phyloP scores from a whole-genome alignment of 768 basidiomycete species.

The Peribolospora baueri region DNA sequence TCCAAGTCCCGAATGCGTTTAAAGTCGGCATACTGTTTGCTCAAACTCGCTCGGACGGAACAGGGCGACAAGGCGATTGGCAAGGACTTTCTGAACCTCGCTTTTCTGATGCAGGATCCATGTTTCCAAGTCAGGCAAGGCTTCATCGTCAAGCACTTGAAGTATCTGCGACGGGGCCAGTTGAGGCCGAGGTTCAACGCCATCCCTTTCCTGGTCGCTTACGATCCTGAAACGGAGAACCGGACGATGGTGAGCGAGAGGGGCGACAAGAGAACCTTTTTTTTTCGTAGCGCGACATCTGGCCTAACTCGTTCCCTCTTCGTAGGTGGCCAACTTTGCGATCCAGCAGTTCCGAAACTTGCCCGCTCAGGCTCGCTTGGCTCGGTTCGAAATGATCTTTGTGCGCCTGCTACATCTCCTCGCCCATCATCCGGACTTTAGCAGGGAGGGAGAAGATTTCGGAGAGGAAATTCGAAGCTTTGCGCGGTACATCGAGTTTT shows the following conservation, averaged over 20 bases:
- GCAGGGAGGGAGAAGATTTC: conserved; percentile 36
- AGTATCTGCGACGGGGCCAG: conserved; percentile 27
- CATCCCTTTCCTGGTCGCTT: conserved; percentile 64
- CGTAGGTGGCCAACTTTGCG: background rate
- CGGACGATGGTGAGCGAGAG: conserved; percentile 14
- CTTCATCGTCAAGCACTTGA: conserved; percentile 51
- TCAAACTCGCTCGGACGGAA: conserved; percentile 42
- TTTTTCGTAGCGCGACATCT: too few relatives aligned
- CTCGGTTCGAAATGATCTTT: conserved; percentile 57
- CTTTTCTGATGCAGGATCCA: conserved; percentile 38
- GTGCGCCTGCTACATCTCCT: conserved; percentile 64
- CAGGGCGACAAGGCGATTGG: conserved; percentile 32
- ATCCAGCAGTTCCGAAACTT: background rate
- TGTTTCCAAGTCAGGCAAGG: conserved; percentile 59
- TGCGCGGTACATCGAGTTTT: conserved; percentile 56
- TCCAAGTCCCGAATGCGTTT: conserved; percentile 56
- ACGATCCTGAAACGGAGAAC: conserved; percentile 62
- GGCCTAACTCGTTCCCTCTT: too few relatives aligned
- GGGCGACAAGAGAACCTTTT: too few relatives aligned
- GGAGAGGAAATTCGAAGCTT: conserved; percentile 12
- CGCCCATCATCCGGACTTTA: conserved; percentile 85
- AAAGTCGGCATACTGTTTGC: conserved; percentile 51
- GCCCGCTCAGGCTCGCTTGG: conserved; percentile 29
- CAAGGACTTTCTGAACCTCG: conserved; percentile 40
- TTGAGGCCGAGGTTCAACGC: conserved; percentile 49